These are phyloP conservation scores for Medicago arabica DNA, from an alignment of 306 rosid species.

Conservation along the genomic window DNA sequence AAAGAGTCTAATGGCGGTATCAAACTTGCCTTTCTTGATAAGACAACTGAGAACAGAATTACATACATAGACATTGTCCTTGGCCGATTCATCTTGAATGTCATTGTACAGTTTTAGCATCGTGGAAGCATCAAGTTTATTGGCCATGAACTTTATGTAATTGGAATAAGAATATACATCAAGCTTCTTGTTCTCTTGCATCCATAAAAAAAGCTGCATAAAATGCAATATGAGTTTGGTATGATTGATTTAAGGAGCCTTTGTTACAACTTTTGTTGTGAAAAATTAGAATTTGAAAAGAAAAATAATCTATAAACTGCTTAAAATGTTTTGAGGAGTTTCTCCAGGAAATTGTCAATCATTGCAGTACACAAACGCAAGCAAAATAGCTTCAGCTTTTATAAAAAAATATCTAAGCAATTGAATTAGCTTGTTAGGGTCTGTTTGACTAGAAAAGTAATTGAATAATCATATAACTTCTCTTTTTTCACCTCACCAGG, in stretches of 20 bases:
- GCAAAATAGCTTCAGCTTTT: too few relatives aligned
- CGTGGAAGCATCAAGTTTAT: slow-evolving; percentile 63
- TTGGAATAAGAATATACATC: slow-evolving; percentile 69
- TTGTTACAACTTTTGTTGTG: too few relatives aligned
- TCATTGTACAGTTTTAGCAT: slow-evolving; percentile 64
- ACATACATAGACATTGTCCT: slow-evolving; percentile 66
- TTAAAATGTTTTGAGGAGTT: too few relatives aligned
- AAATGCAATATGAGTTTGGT: slow-evolving; percentile 50
- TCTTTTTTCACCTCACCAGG: too few relatives aligned
- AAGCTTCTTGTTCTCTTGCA: slow-evolving; percentile 75
- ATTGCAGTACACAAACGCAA: too few relatives aligned
- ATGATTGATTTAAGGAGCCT: not conserved
- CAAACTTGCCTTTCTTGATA: slow-evolving; percentile 68
- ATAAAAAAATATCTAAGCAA: too few relatives aligned
- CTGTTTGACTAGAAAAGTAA: too few relatives aligned
- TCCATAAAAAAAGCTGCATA: slow-evolving; percentile 92
- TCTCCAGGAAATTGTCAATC: too few relatives aligned
- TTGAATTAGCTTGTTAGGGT: too few relatives aligned
- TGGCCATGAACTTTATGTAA: slow-evolving; percentile 74
- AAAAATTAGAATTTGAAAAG: too few relatives aligned
- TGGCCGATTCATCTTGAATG: slow-evolving; percentile 64
- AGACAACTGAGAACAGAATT: slow-evolving; percentile 80
- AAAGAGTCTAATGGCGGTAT: slow-evolving; percentile 65
- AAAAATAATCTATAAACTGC: too few relatives aligned
- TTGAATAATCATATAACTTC: too few relatives aligned